phyloP scores from a whole-genome alignment of 352 stramenopile species.

The Phytopythium helicoides region DNA sequence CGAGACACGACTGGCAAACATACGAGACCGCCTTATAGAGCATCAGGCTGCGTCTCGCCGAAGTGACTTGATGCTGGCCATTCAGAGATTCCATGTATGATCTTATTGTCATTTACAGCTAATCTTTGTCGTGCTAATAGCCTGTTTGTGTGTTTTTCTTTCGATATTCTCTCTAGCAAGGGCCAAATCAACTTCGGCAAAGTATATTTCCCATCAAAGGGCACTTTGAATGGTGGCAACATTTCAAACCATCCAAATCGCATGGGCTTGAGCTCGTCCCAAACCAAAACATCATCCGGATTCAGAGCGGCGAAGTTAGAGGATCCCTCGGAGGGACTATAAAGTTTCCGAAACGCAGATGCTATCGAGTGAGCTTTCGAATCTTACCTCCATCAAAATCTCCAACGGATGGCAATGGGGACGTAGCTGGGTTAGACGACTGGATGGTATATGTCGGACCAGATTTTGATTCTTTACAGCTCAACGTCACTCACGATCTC shows the following conservation, averaged over 20 bases:
- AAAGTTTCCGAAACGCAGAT: slow-evolving; percentile 52
- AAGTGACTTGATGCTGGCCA: slow-evolving; percentile 37
- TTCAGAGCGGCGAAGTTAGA: slow-evolving; percentile 13
- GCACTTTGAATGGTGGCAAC: slow-evolving; percentile 63
- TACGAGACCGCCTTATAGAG: slow-evolving; percentile 51
- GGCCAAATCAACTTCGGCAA: slow-evolving; percentile 35
- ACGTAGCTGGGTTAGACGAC: slow-evolving; percentile 6
- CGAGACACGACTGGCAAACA: slow-evolving; percentile 45
- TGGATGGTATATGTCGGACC: slow-evolving; percentile 48
- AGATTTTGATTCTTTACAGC: slow-evolving; percentile 60
- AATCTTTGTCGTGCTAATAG: not conserved
- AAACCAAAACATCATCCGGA: slow-evolving; percentile 13
- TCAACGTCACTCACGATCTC: slow-evolving; percentile 1
- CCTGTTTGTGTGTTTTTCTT: not conserved
- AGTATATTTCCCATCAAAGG: slow-evolving; percentile 66
- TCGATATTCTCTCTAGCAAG: slow-evolving; percentile 28
- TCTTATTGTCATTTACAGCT: not conserved
- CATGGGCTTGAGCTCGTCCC: slow-evolving; percentile 25
- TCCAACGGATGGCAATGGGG: slow-evolving; percentile 3
- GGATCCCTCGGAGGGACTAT: slow-evolving; percentile 31
- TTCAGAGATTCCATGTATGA: slow-evolving; percentile 39
- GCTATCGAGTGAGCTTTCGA: slow-evolving; percentile 39
- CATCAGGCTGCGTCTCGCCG: slow-evolving; percentile 43
- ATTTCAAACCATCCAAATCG: slow-evolving; percentile 34
- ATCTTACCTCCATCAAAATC: slow-evolving; percentile 2